Evolutionary conservation across 805 yeast genomes (phyloP).

Genomic region (Sugiyamaella valdiviana): DNA sequence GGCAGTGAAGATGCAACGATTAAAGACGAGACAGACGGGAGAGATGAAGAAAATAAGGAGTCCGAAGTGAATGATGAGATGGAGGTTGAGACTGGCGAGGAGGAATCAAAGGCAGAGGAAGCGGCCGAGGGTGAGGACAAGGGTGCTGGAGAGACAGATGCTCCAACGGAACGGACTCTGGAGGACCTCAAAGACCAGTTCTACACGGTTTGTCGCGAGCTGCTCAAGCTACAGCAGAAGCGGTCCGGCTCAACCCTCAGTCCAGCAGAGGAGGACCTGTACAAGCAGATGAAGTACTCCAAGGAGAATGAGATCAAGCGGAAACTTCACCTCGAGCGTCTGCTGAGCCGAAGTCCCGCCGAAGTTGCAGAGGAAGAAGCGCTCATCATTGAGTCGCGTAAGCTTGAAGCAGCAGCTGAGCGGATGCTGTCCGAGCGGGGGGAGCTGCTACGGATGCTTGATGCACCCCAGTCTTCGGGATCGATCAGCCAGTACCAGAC

Average conservation of each 20-base stretch:
- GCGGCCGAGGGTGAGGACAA: conserved; percentile 2
- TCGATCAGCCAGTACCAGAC: conserved; percentile 70
- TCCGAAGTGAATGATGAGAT: background rate
- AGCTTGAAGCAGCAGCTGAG: conserved; percentile 87
- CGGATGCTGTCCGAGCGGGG: conserved; percentile 80
- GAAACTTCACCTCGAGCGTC: conserved; percentile 68
- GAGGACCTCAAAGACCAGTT: conserved; percentile 84
- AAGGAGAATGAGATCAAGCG: conserved; percentile 69
- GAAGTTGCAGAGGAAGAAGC: conserved; percentile 98
- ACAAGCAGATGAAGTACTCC: conserved; percentile 62
- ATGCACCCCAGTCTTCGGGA: conserved; percentile 73
- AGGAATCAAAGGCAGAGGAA: background rate
- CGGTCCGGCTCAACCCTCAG: conserved; percentile 29
- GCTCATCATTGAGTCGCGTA: conserved; percentile 82
- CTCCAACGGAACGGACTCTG: conserved; percentile 37
- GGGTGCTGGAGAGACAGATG: conserved; percentile 1
- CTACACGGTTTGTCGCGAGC: conserved; percentile 57
- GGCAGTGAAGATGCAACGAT: background rate
- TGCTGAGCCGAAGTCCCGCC: conserved; percentile 82
- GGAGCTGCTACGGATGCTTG: conserved; percentile 67
- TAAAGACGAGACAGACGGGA: conserved; percentile 2
- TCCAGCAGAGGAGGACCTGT: conserved; percentile 45
- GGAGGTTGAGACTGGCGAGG: background rate
- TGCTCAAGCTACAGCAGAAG: conserved; percentile 42
- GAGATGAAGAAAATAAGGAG: conserved; percentile 1